Percentiles rank a stretch among this genome's conserved stretches.
These are phyloP conservation scores for Russula virescens DNA, from an alignment of 768 basidiomycete species.

Conservation along the genomic window DNA sequence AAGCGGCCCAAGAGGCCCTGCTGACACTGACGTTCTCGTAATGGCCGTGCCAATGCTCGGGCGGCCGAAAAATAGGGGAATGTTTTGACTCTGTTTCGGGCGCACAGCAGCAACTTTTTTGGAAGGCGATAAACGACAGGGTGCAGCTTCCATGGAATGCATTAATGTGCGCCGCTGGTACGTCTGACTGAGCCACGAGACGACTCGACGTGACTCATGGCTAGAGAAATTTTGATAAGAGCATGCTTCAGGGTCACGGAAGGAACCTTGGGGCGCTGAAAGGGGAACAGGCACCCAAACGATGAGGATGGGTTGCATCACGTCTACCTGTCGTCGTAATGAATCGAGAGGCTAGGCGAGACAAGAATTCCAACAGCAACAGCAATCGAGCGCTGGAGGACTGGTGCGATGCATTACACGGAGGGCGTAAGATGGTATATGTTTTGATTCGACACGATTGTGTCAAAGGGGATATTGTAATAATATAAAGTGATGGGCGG, in stretches of 20 bases:
- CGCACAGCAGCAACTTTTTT: slow-evolving; percentile 11
- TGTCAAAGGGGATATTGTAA: slow-evolving; percentile 11
- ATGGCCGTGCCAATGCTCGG: slow-evolving; percentile 2
- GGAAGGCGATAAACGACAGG: background rate
- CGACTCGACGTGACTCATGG: background rate
- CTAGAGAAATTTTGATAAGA: background rate
- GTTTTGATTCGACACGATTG: slow-evolving; percentile 11
- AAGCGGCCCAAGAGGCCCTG: background rate
- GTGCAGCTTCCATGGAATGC: slow-evolving; percentile 4
- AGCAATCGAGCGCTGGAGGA: slow-evolving; percentile 1
- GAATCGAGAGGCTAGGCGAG: background rate
- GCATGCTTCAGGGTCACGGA: background rate
- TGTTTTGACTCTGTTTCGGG: slow-evolving; percentile 11
- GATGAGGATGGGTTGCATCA: slow-evolving; percentile 5
- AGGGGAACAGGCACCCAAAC: background rate
- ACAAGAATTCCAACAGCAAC: background rate
- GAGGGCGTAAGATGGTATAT: slow-evolving; percentile 11
- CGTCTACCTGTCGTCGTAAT: slow-evolving; percentile 11
- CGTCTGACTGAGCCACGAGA: slow-evolving; percentile 2
- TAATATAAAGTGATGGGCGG: slow-evolving; percentile 22
- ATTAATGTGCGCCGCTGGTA: slow-evolving; percentile 9
- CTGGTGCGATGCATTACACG: background rate
- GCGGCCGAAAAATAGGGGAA: slow-evolving; percentile 3
- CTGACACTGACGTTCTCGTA: slow-evolving; percentile 4
- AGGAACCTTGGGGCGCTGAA: background rate